Conservation (phyloP, 2,329 filamentous ascomycete species). For the Cladosporium sp. region DNA sequence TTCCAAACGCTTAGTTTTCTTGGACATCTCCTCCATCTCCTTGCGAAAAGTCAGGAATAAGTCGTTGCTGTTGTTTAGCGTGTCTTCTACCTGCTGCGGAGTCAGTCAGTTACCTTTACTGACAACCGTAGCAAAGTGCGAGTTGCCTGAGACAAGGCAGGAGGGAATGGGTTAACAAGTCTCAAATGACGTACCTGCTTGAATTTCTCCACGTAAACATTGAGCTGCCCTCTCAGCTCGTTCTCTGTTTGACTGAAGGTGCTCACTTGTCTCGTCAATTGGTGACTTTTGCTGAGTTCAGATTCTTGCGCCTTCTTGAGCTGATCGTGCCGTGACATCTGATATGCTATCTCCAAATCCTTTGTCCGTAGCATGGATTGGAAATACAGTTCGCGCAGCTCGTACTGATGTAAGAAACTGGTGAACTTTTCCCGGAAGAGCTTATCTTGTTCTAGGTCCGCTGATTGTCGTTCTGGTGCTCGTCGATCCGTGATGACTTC, state of each 20-base stretch:
- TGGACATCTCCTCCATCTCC: constrained; percentile 99
- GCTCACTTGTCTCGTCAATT: constrained; percentile 84
- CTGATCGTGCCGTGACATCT: constrained; percentile 81
- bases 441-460: constrained; percentile 85
- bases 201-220: constrained; percentile 98
- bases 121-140: constrained; percentile 12
- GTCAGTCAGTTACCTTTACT: constrained; percentile 33
- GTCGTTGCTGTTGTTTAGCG: constrained; percentile 96
- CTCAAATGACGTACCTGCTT: constrained; percentile 69
- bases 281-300: constrained; percentile 73
- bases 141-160: constrained; percentile 4
- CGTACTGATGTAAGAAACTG: constrained; percentile 93
- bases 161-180: background rate
- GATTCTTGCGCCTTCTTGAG: constrained; percentile 83
- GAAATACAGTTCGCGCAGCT: constrained; percentile 90
- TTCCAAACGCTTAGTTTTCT: constrained; percentile 94
- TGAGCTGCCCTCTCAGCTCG: constrained; percentile 88
- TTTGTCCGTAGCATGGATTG: constrained; percentile 88
- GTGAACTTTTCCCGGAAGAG: constrained; percentile 81
- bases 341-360: constrained; percentile 90
- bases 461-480: constrained; percentile 71
- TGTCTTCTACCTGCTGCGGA: constrained; percentile 85
- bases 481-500: constrained; percentile 84
- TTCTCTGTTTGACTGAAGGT: constrained; percentile 95
- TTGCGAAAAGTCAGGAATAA: constrained; percentile 94